phyloP scores from a whole-genome alignment of 768 basidiomycete genomes.

The Tubosaeta sp. region DNA sequence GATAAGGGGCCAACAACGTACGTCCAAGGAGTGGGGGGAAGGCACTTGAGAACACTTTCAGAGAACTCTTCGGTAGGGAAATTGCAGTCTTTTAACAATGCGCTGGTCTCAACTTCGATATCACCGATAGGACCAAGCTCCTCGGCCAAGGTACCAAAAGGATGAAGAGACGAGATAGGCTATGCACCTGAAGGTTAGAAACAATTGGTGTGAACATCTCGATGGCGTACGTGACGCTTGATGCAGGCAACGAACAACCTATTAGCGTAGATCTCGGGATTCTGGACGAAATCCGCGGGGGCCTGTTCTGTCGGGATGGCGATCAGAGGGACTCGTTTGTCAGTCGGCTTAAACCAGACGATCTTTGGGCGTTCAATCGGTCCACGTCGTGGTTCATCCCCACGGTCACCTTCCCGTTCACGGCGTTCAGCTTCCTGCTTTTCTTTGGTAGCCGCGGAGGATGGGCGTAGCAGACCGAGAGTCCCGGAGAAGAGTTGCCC shows the following conservation, averaged over 20 bases:
- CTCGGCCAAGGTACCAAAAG: slow-evolving; percentile 96
- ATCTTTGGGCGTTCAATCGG: slow-evolving; percentile 94
- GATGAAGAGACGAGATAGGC: slow-evolving; percentile 96
- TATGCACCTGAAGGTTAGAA: slow-evolving; percentile 31
- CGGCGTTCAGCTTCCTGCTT: slow-evolving; percentile 97
- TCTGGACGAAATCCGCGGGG: slow-evolving; percentile 92
- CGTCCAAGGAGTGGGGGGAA: slow-evolving; percentile 95
- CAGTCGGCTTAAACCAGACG: slow-evolving; percentile 99
- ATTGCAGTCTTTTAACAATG: slow-evolving; percentile 96
- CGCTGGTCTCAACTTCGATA: slow-evolving; percentile 96
- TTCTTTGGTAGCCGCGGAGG: slow-evolving; percentile 96
- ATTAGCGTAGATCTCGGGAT: slow-evolving; percentile 85
- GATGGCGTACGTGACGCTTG: slow-evolving; percentile 82
- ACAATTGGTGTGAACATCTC: slow-evolving; percentile 3
- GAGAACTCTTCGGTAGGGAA: slow-evolving; percentile 98
- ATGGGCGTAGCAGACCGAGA: slow-evolving; percentile 89
- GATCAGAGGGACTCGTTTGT: slow-evolving; percentile 97
- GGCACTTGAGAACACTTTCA: slow-evolving; percentile 90
- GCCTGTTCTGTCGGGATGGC: slow-evolving; percentile 99
- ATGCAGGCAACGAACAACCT: slow-evolving; percentile 96
- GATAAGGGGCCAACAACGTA: slow-evolving; percentile 34
- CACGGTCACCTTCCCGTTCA: slow-evolving; percentile 92
- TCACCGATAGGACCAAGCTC: slow-evolving; percentile 99
- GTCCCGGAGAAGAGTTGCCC: slow-evolving; percentile 98
- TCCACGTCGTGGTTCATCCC: slow-evolving; percentile 73